Base-by-base conservation (phyloP, 306 rosid species). In the Alnus rubra region DNA sequence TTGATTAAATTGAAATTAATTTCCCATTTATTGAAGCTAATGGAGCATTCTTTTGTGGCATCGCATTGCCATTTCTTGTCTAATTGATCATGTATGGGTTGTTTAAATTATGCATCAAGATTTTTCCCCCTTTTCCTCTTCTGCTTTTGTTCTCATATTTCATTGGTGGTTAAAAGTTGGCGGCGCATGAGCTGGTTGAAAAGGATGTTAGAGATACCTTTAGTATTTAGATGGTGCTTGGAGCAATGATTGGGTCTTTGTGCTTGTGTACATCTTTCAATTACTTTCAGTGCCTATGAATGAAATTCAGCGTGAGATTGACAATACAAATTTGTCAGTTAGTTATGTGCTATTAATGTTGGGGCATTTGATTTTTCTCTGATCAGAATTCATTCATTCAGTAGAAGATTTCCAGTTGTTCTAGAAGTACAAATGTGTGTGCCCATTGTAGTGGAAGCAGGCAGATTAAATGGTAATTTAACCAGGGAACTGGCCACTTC, bases 71-170 rank as follows among this genome's bases (percentile, higher is more conserved):
- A 42, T 42, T 42, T 42, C 45, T 42, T 5, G 69, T 62, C n/a
- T 62, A 62, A 62, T 30, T 62, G 42, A 30, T 62, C 44, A 62
- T 62, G n/a, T 31, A 1, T 62, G 7, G 44, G 15, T 31, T 62
- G 69, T 62, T 62, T 31, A 31, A 62, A 62, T 13, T 62, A 31
- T 62, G 13, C 11, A 37, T 62, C 16, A 33, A 62, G 14, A 62
- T 62, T 33, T 52, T 62, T 5, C 39, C 35, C 18, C 68, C 1
- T 31, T 5, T 62, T 14, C 15, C 68, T 68, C 31, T n/a, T 68
- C 31, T 68, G 50, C 30, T 44, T 44, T 69, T 69, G 8, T 18
- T 42, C n/a, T 69, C 35, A 69, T 69, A 69, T 18, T 69, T 69
- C 30, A 45, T 31, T 9, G 52, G 53, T 69, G 30, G 73, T 69